These are phyloP conservation scores for Pseudoneurospora amorphoporcata DNA, from an alignment of 495 filamentous ascomycete species.

Conservation along the genomic window DNA sequence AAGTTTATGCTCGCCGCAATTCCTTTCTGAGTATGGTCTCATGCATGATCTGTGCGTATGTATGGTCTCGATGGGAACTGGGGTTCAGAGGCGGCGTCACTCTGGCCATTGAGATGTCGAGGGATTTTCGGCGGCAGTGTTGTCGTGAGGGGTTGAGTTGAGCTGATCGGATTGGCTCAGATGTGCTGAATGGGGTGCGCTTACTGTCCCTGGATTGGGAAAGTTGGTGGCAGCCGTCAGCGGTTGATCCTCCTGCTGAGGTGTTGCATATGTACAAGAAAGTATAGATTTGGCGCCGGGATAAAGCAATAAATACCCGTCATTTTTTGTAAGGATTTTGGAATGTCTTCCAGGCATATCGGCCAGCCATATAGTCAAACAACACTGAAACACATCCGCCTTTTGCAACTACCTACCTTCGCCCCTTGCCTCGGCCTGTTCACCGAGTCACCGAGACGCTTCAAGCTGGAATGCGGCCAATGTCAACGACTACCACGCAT, in stretches of 20 bases:
- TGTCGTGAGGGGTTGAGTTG: neutral
- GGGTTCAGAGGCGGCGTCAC: neutral
- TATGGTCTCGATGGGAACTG: neutral
- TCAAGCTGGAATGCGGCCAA: neutral
- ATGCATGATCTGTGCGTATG: neutral
- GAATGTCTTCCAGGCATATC: neutral
- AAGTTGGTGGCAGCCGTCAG: neutral
- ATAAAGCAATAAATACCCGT: neutral
- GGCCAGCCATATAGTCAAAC: neutral
- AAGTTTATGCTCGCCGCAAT: neutral
- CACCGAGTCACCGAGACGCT: neutral
- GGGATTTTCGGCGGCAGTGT: neutral
- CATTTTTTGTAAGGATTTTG: neutral
- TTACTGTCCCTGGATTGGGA: neutral
- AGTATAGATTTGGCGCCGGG: neutral
- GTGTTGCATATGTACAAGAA: neutral
- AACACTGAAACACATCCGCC: neutral
- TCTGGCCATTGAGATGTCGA: neutral
- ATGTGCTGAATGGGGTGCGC: neutral
- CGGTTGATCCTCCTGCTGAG: neutral
- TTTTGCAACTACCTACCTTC: neutral
- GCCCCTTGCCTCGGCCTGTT: neutral
- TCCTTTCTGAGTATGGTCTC: neutral
- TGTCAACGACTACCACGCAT: neutral
- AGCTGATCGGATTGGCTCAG: neutral